These are phyloP conservation scores for Ogataea henricii DNA, from an alignment of 805 yeast genomes.

Conservation along the genomic window DNA sequence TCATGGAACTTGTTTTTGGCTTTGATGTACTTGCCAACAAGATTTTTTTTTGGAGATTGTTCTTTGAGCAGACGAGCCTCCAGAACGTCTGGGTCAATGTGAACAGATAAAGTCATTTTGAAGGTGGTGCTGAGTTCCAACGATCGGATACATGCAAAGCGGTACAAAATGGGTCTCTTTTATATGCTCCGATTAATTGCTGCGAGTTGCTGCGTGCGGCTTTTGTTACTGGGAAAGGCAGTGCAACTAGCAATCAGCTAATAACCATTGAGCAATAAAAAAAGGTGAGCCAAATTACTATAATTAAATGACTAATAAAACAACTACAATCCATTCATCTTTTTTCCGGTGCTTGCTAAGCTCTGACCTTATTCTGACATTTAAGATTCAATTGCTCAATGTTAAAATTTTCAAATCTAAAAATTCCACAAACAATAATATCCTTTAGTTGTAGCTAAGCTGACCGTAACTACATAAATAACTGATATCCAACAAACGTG, in stretches of 20 bases:
- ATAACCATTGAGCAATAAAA: not conserved
- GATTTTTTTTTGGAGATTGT: slow-evolving; percentile 8
- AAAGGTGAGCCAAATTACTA: no score
- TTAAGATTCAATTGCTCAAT: no score
- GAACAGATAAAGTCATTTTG: slow-evolving; percentile 46
- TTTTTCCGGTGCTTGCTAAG: no score
- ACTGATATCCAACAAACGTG: no score
- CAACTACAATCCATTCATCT: no score
- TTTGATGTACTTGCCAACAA: slow-evolving; percentile 24
- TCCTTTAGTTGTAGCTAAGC: no score
- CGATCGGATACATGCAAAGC: not conserved
- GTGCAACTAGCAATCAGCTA: not conserved
- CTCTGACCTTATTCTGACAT: no score
- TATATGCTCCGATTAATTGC: not conserved
- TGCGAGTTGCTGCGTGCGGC: slow-evolving; percentile 3
- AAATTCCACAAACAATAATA: no score
- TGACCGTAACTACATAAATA: no score
- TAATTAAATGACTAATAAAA: no score
- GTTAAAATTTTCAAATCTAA: no score
- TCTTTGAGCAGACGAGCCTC: slow-evolving; percentile 37
- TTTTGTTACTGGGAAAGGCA: not conserved
- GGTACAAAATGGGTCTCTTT: not conserved
- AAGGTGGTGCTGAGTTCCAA: not conserved
- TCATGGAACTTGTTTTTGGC: slow-evolving; percentile 22
- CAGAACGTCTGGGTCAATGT: slow-evolving; percentile 46